Evolutionary conservation across 805 yeast species (phyloP).

Genomic region (Sugiyamaella mastotermitis): DNA sequence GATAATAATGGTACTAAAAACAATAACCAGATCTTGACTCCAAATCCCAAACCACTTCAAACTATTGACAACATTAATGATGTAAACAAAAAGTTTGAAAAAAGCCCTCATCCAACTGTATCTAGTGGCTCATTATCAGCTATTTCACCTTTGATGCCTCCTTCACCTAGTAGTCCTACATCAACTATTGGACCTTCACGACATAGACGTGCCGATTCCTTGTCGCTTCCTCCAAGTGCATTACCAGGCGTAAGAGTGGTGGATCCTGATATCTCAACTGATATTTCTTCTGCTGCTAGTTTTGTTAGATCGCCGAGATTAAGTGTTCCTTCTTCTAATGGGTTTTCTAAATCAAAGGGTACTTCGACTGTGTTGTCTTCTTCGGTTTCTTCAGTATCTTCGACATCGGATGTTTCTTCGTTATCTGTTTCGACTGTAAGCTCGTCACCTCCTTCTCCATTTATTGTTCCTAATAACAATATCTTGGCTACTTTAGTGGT

Average conservation of each 20-base stretch:
- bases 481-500: constrained; percentile 7
- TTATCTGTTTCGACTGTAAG: constrained; percentile 3
- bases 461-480: not conserved
- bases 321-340: not conserved
- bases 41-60: too few species aligned
- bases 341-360: not conserved
- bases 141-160: not conserved
- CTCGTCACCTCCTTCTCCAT: constrained; percentile 10
- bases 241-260: not conserved
- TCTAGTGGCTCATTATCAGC: not conserved
- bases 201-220: constrained; percentile 3
- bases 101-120: too few species aligned
- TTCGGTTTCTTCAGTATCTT: constrained; percentile 7
- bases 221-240: constrained; percentile 8
- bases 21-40: not conserved
- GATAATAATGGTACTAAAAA: not conserved
- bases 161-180: not conserved
- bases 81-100: not conserved
- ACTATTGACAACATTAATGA: not conserved
- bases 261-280: constrained; percentile 1
- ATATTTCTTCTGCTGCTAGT: not conserved
- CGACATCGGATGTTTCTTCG: constrained; percentile 3
- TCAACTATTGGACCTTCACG: not conserved
- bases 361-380: constrained; percentile 7
- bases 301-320: constrained; percentile 5